Evolutionary conservation across 2,329 filamentous ascomycete species (phyloP).

Genomic region (Ophiosphaerella herpotricha): DNA sequence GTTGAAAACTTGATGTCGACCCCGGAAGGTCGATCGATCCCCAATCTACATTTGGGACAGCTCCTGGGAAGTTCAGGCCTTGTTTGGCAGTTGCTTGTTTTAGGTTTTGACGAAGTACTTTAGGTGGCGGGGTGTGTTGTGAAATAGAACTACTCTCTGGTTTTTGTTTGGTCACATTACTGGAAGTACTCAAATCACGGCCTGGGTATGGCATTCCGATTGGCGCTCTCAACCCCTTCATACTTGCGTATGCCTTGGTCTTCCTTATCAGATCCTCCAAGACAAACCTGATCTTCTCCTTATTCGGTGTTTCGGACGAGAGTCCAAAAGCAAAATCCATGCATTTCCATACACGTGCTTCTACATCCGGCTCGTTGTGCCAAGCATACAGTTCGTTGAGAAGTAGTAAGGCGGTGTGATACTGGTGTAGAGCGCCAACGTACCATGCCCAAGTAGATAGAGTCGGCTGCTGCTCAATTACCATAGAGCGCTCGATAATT

Average conservation of each 20-base stretch:
- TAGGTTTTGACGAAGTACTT: not conserved
- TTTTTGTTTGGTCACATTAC: not conserved
- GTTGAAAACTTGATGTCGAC: not conserved
- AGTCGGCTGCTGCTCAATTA: constrained; percentile 58
- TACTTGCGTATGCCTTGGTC: constrained; percentile 62
- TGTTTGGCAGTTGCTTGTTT: constrained; percentile 2
- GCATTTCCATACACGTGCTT: constrained; percentile 70
- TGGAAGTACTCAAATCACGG: constrained; percentile 40
- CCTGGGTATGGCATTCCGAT: constrained; percentile 46
- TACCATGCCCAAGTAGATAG: constrained; percentile 72
- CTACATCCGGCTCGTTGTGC: constrained; percentile 60
- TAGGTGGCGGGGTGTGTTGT: constrained; percentile 10
- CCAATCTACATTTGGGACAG: constrained; percentile 33
- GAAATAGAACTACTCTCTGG: not conserved
- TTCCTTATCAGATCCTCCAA: constrained; percentile 66
- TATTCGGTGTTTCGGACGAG: constrained; percentile 56
- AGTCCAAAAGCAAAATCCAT: constrained; percentile 74
- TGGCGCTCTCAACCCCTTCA: constrained; percentile 63
- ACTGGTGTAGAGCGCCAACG: constrained; percentile 70
- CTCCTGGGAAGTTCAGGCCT: constrained; percentile 19
- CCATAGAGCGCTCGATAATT: constrained; percentile 60
- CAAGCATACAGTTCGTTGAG: constrained; percentile 68
- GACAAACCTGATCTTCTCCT: constrained; percentile 64
- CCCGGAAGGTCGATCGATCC: constrained; percentile 24
- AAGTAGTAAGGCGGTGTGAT: constrained; percentile 71